Conservation (phyloP, 83 land plant species). For the Picea abies region DNA sequence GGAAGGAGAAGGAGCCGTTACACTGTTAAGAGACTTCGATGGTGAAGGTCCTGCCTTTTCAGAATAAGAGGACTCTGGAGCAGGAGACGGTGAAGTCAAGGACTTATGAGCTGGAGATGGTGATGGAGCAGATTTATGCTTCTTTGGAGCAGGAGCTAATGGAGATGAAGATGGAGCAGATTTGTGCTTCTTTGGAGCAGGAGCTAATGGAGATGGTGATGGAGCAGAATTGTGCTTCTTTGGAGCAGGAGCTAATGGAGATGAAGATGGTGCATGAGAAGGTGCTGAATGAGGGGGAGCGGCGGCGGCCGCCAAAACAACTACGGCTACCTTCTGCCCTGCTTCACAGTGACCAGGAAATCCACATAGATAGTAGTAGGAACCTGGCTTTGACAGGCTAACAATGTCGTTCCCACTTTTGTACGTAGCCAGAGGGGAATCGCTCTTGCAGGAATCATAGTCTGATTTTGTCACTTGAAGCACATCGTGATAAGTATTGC, state of each 20-base stretch:
- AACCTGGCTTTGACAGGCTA: conserved; percentile 34
- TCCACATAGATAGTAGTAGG: conserved; percentile 67
- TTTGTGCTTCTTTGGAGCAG: background rate
- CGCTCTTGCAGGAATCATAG: conserved; percentile 51
- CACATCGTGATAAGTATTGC: conserved; percentile 65
- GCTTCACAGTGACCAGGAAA: conserved; percentile 61
- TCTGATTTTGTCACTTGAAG: conserved; percentile 49
- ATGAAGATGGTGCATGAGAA: conserved; percentile 15
- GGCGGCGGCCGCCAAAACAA: conserved; percentile 20
- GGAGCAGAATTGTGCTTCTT: background rate
- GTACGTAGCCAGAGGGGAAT: conserved; percentile 39
- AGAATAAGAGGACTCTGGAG: background rate
- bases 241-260: background rate
- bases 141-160: too few relatives aligned
- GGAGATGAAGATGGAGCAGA: background rate
- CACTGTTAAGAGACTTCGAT: too few relatives aligned
- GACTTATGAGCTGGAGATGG: too few relatives aligned
- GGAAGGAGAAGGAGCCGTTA: background rate
- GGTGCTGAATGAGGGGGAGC: background rate
- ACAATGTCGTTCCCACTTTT: conserved; percentile 57
- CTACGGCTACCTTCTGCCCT: conserved; percentile 74
- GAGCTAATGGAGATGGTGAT: conserved; percentile 2
- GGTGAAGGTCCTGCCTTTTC: too few relatives aligned
- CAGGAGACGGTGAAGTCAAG: background rate
- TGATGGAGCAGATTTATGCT: background rate